A percentile compares a stretch with the other conserved stretches of the same genome.
Conservation (phyloP, 2,329 filamentous ascomycete genomes). For the Juglanconis sp. region DNA sequence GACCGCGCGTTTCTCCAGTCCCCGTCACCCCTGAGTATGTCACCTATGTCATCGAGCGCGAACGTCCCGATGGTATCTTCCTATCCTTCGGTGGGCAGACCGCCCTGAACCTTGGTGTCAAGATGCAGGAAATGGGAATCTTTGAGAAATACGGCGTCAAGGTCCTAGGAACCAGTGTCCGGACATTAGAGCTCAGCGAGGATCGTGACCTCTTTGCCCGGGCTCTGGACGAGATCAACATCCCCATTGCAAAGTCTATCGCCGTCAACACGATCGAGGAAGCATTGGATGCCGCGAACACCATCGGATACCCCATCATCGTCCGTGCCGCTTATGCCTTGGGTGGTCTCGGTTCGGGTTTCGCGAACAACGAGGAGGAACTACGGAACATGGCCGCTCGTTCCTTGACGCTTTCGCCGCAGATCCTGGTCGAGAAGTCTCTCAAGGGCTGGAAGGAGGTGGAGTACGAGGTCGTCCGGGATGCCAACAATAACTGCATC, state of each 20-base stretch:
- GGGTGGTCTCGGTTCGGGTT: slow-evolving; percentile 92
- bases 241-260: slow-evolving; percentile 94
- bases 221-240: slow-evolving; percentile 94
- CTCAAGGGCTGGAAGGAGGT: slow-evolving; percentile 99
- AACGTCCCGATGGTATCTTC: slow-evolving; percentile 95
- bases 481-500: slow-evolving; percentile 95
- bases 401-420: slow-evolving; percentile 88
- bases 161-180: slow-evolving; percentile 91
- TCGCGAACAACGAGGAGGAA: slow-evolving; percentile 91
- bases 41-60: slow-evolving; percentile 93
- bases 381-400: slow-evolving; percentile 89
- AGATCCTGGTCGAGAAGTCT: slow-evolving; percentile 97
- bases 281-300: slow-evolving; percentile 79
- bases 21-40: slow-evolving; percentile 98
- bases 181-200: slow-evolving; percentile 90
- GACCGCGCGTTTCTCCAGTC: slow-evolving; percentile 33
- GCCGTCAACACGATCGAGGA: slow-evolving; percentile 90
- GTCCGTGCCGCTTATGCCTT: slow-evolving; percentile 95
- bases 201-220: slow-evolving; percentile 95
- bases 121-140: slow-evolving; percentile 94
- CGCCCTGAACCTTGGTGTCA: slow-evolving; percentile 90
- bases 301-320: slow-evolving; percentile 94
- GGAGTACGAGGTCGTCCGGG: slow-evolving; percentile 96
- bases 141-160: slow-evolving; percentile 95
- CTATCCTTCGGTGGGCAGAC: slow-evolving; percentile 97